Conservation (phyloP, 2,329 filamentous ascomycete species). For the Paraphaeosphaeria minitans region DNA sequence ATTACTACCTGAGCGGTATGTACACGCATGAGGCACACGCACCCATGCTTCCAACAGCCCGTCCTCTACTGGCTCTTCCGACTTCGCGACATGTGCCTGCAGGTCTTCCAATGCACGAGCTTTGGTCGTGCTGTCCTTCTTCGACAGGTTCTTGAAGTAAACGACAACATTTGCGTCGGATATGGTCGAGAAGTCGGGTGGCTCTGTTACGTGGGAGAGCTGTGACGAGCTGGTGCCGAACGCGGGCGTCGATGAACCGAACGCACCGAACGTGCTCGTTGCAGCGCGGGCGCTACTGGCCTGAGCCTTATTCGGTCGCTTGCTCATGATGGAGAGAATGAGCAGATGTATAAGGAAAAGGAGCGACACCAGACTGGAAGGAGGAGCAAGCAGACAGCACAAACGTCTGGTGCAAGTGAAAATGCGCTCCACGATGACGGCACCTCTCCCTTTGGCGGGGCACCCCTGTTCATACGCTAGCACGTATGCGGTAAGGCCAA, state of each 20-base stretch:
- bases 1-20: slow-evolving; percentile 47
- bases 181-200: slow-evolving; percentile 77
- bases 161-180: slow-evolving; percentile 83
- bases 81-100: slow-evolving; percentile 64
- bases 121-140: slow-evolving; percentile 93
- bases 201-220: slow-evolving; percentile 86
- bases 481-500: neutral
- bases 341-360: slow-evolving; percentile 2
- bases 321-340: slow-evolving; percentile 56
- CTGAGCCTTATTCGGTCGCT: slow-evolving; percentile 64
- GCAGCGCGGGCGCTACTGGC: slow-evolving; percentile 67
- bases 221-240: slow-evolving; percentile 60
- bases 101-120: slow-evolving; percentile 89
- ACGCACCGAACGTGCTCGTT: slow-evolving; percentile 50
- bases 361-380: slow-evolving; percentile 5
- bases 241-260: slow-evolving; percentile 45
- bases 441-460: slow-evolving; percentile 20
- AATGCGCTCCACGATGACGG: slow-evolving; percentile 29
- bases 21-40: slow-evolving; percentile 48
- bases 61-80: slow-evolving; percentile 73
- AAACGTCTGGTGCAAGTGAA: slow-evolving; percentile 3
- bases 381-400: neutral
- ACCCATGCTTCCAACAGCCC: slow-evolving; percentile 89
- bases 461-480: slow-evolving; percentile 17
- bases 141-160: slow-evolving; percentile 88